Conservation (phyloP, 495 filamentous ascomycete species). For the Xylaria scruposa region DNA sequence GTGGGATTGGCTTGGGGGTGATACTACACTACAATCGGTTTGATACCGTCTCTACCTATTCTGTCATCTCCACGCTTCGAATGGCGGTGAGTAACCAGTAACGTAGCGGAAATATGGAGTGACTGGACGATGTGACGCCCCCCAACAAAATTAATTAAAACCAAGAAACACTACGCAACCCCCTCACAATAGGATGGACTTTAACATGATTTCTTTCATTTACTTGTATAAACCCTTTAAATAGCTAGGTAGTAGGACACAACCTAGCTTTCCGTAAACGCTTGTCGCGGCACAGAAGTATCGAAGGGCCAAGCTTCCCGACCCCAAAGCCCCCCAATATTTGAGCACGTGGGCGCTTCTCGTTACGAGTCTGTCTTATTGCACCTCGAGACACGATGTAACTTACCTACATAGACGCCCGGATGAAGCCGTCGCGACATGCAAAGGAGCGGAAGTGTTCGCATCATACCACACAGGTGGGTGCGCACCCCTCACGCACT, state of each 20-base stretch:
- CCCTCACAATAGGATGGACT: not conserved
- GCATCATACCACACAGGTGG: slow-evolving; percentile 17
- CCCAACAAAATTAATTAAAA: slow-evolving; percentile 4
- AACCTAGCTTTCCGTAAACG: slow-evolving; percentile 2
- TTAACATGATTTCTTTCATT: not conserved
- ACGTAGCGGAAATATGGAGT: slow-evolving; percentile 16
- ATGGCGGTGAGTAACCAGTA: slow-evolving; percentile 20
- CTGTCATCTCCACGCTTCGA: slow-evolving; percentile 18
- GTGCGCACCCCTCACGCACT: not conserved
- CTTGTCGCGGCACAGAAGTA: slow-evolving; percentile 8
- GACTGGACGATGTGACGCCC: slow-evolving; percentile 14
- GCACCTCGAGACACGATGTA: slow-evolving; percentile 13
- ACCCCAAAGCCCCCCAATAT: not conserved
- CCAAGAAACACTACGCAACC: slow-evolving; percentile 6
- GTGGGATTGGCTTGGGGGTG: slow-evolving; percentile 23
- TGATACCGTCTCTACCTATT: not conserved
- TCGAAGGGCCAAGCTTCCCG: not conserved
- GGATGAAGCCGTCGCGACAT: slow-evolving; percentile 25
- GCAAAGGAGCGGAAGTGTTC: slow-evolving; percentile 22
- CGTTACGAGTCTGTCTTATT: slow-evolving; percentile 10
- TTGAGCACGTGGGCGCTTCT: slow-evolving; percentile 22
- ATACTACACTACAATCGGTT: slow-evolving; percentile 24
- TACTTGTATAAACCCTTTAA: not conserved
- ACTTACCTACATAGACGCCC: slow-evolving; percentile 24
- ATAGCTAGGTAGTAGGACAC: not conserved